Conservation (phyloP, 108 stramenopile genomes). For the Parmales sp. region DNA sequence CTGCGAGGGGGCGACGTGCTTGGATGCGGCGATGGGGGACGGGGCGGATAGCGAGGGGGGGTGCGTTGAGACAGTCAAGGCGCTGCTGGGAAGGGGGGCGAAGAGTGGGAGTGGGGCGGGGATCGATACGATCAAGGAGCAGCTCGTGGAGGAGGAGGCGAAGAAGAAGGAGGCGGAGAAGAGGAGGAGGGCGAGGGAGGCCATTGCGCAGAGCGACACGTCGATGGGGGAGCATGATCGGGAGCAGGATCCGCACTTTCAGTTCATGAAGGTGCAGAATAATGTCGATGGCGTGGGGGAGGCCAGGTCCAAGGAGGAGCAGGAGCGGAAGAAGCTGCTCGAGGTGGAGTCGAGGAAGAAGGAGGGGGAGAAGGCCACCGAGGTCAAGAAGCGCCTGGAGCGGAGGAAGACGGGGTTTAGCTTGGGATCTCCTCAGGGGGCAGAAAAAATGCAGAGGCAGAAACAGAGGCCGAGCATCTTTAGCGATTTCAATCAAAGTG, state of each 20-base stretch:
- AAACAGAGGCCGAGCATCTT: neutral
- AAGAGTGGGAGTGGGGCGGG: neutral
- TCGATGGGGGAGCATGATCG: neutral
- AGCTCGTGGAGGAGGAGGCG: constrained; percentile 7
- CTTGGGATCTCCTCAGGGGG: too few species aligned
- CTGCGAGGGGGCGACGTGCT: neutral
- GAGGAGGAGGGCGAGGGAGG: neutral
- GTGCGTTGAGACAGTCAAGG: neutral
- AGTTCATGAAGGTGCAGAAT: constrained; percentile 3
- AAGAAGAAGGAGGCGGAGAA: constrained; percentile 3
- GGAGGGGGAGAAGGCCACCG: neutral
- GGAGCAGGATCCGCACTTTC: constrained; percentile 5
- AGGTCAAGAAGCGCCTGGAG: neutral
- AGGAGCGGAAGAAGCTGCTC: too few species aligned
- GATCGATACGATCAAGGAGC: neutral
- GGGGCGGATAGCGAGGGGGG: constrained; percentile 2
- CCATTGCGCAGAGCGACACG: neutral
- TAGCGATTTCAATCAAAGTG: too few species aligned
- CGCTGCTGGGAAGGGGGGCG: neutral
- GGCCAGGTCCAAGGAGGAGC: neutral
- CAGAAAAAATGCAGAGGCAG: neutral
- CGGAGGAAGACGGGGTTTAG: too few species aligned
- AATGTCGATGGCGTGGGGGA: neutral
- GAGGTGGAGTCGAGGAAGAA: neutral
- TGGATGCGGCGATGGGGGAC: neutral